Evolutionary conservation across 2,329 filamentous ascomycete genomes (phyloP), one percentile per base, ranked within the genome.

Genomic region (Colletotrichum acutatum): DNA sequence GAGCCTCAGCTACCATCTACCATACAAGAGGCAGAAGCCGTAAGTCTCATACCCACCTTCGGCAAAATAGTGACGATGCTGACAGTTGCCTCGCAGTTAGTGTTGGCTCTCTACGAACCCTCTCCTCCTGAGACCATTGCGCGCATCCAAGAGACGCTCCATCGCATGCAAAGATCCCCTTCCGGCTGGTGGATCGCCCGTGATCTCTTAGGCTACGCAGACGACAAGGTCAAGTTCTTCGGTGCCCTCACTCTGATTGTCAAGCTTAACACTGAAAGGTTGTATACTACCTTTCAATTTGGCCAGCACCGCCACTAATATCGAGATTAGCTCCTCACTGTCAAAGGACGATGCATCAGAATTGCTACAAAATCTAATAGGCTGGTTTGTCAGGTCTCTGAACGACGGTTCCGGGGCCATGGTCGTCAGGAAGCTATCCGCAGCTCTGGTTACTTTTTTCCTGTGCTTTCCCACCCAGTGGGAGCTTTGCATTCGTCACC

Each of bases 261-360:
- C 77, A 99, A 98, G 84, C 90, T 98, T 71, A 98, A 98, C 80
- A 93, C 92, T n/a, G 94, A 97, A 79, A 94, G 92, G 93, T 93
- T 84, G 75, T 86, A 78, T 14, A 34, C n/a, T 14, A 62, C 32
- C 24, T 22, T 42, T 28, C 4, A 9, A 24, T 32, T 22, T 12
- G 5, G 52, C 49, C 46, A 34, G 67, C 19, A 28, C 4, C 28
- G 22, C 26, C 22, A 24, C 24, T 46, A 69, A 61, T 72, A 78
- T 62, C 30, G 12, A 24, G 49, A 14, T 32, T 11, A 88, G 85
- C 76, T 80, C 83, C 68, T 85, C 86, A 19, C 82, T 94, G 53
- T 85, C 86, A 61, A 86, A 89, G 54, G 85, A 88, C 16, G 88
- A 92, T 77, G 88, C 91, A 4, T 82, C 86, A 71, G 87, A 89